A percentile compares a stretch with the other conserved stretches of the same genome.
Evolutionary conservation across 2,329 filamentous ascomycete genomes (phyloP).

Genomic region (Colletotrichum costaricense): DNA sequence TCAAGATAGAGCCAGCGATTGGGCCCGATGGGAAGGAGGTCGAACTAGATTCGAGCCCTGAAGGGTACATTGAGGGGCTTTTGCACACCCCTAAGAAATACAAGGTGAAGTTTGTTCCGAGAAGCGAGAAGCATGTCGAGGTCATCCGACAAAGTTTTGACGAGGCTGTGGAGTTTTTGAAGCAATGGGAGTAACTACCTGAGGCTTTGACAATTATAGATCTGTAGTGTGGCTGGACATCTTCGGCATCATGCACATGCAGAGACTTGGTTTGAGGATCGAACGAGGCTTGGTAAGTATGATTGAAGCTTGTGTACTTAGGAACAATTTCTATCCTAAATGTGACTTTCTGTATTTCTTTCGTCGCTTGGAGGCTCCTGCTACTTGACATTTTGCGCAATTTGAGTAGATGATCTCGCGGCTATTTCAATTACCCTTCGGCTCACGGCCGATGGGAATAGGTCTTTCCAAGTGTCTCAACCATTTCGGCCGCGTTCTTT

Average conservation of each 20-base stretch:
- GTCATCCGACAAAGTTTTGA: not conserved
- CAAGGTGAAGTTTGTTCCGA: conserved; percentile 16
- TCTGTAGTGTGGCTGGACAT: too few relatives aligned
- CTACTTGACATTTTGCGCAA: too few relatives aligned
- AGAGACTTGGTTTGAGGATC: too few relatives aligned
- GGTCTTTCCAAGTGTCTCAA: conserved; percentile 60
- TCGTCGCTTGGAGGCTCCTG: too few relatives aligned
- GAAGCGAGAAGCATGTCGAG: conserved; percentile 13
- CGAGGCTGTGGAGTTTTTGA: not conserved
- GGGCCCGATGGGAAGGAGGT: not conserved
- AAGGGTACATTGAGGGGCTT: conserved; percentile 8
- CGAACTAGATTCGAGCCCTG: conserved; percentile 12
- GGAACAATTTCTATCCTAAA: too few relatives aligned
- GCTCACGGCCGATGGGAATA: conserved; percentile 45
- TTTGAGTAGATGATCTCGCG: too few relatives aligned
- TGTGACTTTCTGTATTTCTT: too few relatives aligned
- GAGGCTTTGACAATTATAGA: not conserved
- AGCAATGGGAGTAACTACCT: conserved; percentile 2
- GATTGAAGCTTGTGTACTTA: too few relatives aligned
- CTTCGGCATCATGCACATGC: too few relatives aligned
- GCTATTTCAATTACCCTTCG: not conserved
- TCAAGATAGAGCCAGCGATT: conserved; percentile 39
- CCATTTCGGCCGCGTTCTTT: conserved; percentile 63
- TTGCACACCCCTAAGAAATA: conserved; percentile 10
- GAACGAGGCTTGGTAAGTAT: too few relatives aligned